These are phyloP conservation scores for Glycine latifolia DNA, from an alignment of 306 rosid species.

Conservation along the genomic window DNA sequence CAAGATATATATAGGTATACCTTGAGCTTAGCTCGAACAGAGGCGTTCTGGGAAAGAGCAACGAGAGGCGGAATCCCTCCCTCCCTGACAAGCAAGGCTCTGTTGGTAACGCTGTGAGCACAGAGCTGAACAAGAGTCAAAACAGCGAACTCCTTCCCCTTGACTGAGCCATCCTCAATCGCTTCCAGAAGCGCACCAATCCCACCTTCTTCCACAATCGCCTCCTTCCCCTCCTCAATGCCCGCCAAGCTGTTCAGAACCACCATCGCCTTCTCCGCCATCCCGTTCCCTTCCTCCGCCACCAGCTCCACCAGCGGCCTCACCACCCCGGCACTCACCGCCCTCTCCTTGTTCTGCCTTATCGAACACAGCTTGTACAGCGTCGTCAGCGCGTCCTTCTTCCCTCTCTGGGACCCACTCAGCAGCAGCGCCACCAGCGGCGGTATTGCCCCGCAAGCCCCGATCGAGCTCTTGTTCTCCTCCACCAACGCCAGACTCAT, in stretches of 20 bases:
- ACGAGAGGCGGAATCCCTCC: conserved; percentile 89
- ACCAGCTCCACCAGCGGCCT: conserved; percentile 78
- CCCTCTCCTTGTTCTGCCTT: conserved; percentile 77
- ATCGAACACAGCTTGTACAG: conserved; percentile 81
- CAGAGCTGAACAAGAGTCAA: conserved; percentile 72
- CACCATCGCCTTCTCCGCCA: conserved; percentile 88
- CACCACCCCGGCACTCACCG: conserved; percentile 82
- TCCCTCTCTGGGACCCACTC: conserved; percentile 74
- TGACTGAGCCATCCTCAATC: conserved; percentile 80
- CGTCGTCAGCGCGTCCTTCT: conserved; percentile 81
- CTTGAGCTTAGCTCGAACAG: conserved; percentile 80
- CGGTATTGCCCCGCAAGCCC: conserved; percentile 82
- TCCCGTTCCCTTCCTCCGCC: conserved; percentile 77
- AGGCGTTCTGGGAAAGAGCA: conserved; percentile 81
- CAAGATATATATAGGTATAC: conserved; percentile 10
- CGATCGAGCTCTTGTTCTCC: conserved; percentile 82
- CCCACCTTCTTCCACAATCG: conserved; percentile 81
- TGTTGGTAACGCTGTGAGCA: conserved; percentile 62
- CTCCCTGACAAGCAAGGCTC: conserved; percentile 80
- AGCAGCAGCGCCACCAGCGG: conserved; percentile 73
- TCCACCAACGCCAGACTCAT: conserved; percentile 76
- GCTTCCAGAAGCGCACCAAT: conserved; percentile 81
- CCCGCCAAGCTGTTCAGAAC: conserved; percentile 78
- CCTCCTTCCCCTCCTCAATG: conserved; percentile 68
- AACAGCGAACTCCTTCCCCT: conserved; percentile 83